These are phyloP conservation scores for Bryoglossum gracile DNA, from an alignment of 495 filamentous ascomycete genomes.

Conservation along the genomic window DNA sequence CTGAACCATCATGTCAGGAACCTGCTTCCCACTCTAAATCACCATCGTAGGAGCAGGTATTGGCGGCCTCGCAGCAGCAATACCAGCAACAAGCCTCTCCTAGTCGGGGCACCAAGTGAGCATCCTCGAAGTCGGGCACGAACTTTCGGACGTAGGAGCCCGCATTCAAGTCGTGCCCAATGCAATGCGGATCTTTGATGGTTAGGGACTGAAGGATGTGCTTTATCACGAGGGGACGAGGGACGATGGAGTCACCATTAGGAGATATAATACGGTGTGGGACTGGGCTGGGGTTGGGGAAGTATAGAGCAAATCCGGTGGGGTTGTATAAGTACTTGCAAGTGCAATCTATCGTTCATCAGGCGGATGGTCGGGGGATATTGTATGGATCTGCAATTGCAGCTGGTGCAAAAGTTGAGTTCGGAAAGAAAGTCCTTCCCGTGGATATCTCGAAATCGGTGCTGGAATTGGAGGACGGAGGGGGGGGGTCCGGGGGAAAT, in stretches of 20 bases:
- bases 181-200: not conserved
- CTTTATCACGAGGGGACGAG: not conserved
- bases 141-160: not conserved
- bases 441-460: conserved; percentile 42
- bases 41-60: not conserved
- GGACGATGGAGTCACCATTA: not conserved
- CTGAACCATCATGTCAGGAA: too few species aligned
- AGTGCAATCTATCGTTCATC: conserved; percentile 6
- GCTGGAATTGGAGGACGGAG: not conserved
- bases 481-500: too few species aligned
- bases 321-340: not conserved
- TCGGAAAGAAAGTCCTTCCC: conserved; percentile 30
- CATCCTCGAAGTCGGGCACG: not conserved
- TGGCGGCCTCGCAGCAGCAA: not conserved
- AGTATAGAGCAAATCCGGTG: not conserved
- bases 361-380: conserved; percentile 4
- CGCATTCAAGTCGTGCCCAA: not conserved
- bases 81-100: not conserved
- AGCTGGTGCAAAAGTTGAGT: not conserved
- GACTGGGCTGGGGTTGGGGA: not conserved
- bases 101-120: not conserved
- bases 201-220: not conserved
- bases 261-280: not conserved
- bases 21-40: too few species aligned
- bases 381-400: conserved; percentile 4